Conservation (phyloP, 306 rosid species). For the Senna tora region DNA sequence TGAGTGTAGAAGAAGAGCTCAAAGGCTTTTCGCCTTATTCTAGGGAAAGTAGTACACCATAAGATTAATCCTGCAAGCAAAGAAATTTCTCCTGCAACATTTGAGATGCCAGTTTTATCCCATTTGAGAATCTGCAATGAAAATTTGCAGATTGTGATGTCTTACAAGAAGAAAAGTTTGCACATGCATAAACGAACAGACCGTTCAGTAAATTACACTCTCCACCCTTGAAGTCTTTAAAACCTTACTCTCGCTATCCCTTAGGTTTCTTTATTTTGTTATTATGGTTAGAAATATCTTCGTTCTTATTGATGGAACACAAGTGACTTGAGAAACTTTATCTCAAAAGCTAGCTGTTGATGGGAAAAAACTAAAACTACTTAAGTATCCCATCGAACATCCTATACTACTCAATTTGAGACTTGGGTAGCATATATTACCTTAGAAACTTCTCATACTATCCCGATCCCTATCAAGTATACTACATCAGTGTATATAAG, state of each 20-base stretch:
- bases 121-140: constrained; percentile 53
- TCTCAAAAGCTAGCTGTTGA: no score
- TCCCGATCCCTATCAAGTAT: no score
- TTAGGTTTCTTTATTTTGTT: no score
- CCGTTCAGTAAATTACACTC: not conserved
- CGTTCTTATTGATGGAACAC: no score
- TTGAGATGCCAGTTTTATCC: constrained; percentile 55
- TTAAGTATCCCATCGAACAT: no score
- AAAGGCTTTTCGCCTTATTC: constrained; percentile 53
- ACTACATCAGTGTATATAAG: no score
- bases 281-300: not conserved
- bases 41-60: constrained; percentile 59
- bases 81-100: constrained; percentile 63
- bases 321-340: no score
- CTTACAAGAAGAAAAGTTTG: not conserved
- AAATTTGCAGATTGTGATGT: constrained; percentile 20
- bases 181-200: not conserved
- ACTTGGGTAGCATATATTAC: no score
- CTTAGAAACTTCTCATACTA: no score
- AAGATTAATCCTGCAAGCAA: constrained; percentile 51
- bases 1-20: constrained; percentile 65
- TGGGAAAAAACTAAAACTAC: no score
- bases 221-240: not conserved
- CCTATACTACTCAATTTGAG: no score
- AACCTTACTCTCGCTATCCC: not conserved